These are phyloP conservation scores for Solanum hybrid DNA, from an alignment of 305 asterid species.

Conservation along the genomic window DNA sequence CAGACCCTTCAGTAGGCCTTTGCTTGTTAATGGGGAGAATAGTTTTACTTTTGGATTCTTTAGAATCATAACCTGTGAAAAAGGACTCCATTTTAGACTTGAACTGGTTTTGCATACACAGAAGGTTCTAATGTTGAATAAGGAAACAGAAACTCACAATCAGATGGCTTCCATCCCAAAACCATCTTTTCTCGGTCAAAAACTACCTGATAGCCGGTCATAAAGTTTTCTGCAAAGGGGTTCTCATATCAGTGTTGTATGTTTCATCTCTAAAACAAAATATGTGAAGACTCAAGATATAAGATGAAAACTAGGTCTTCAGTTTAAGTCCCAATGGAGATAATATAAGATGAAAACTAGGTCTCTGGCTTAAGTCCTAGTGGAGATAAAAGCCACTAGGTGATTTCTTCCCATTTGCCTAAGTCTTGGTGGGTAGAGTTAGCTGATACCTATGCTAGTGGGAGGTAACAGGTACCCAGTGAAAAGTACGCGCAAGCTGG, in stretches of 20 bases:
- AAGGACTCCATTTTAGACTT: background rate
- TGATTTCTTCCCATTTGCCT: background rate
- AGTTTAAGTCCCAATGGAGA: background rate
- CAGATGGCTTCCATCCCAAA: conserved; percentile 10
- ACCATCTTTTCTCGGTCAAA: conserved; percentile 5
- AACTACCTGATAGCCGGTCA: background rate
- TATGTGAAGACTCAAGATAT: background rate
- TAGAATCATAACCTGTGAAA: conserved; percentile 42
- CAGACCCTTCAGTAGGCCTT: conserved; percentile 35
- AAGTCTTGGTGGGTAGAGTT: background rate
- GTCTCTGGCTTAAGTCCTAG: background rate
- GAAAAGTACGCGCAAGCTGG: background rate
- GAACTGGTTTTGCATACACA: background rate
- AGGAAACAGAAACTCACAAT: conserved; percentile 4
- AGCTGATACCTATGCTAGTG: background rate
- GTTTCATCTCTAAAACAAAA: background rate
- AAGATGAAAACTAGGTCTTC: background rate
- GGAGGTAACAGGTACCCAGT: background rate
- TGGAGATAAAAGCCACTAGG: background rate
- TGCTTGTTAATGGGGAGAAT: conserved; percentile 33
- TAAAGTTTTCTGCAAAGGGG: conserved; percentile 5
- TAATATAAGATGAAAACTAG: background rate
- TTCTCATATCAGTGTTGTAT: background rate
- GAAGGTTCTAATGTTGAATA: background rate
- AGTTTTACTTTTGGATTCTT: conserved; percentile 23